phyloP scores from a whole-genome alignment of 306 rosid species.

The Nissolia schottii region DNA sequence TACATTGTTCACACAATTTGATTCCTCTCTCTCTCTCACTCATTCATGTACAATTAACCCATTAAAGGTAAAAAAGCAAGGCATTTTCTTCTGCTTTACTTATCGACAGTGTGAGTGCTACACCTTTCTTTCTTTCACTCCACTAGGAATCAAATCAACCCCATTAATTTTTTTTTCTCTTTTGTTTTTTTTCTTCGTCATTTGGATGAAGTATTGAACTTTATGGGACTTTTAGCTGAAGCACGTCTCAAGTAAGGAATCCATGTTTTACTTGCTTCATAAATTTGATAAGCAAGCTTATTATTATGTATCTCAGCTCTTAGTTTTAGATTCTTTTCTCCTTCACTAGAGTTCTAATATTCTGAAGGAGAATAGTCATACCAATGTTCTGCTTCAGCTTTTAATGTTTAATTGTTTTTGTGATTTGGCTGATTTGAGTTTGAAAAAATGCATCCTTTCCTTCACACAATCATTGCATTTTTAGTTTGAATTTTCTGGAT shows the following conservation, averaged over 20 bases:
- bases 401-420: slow-evolving; percentile 12
- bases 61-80: slow-evolving; percentile 44
- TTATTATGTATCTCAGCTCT: not conserved
- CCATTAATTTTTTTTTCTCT: not conserved
- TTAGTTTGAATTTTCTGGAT: not conserved
- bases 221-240: slow-evolving; percentile 24
- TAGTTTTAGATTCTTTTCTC: slow-evolving; percentile 23
- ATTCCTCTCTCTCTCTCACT: not conserved
- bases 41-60: not conserved
- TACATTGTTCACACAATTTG: slow-evolving; percentile 19
- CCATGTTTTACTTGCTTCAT: slow-evolving; percentile 24
- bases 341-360: slow-evolving; percentile 12
- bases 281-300: slow-evolving; percentile 20
- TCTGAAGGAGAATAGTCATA: not conserved
- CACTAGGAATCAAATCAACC: slow-evolving; percentile 14
- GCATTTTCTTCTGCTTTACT: slow-evolving; percentile 40
- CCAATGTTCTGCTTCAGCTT: not conserved
- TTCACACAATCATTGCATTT: not conserved
- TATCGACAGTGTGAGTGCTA: slow-evolving; percentile 36
- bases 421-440: not conserved
- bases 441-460: not conserved
- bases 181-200: not conserved
- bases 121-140: slow-evolving; percentile 27
- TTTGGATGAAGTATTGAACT: slow-evolving; percentile 33
- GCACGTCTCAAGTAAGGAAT: slow-evolving; percentile 58